A percentile compares a stretch with the other conserved stretches of the same genome.
Evolutionary conservation across 2,329 filamentous ascomycete species (phyloP).

Genomic region (Parastagonospora nodorum): DNA sequence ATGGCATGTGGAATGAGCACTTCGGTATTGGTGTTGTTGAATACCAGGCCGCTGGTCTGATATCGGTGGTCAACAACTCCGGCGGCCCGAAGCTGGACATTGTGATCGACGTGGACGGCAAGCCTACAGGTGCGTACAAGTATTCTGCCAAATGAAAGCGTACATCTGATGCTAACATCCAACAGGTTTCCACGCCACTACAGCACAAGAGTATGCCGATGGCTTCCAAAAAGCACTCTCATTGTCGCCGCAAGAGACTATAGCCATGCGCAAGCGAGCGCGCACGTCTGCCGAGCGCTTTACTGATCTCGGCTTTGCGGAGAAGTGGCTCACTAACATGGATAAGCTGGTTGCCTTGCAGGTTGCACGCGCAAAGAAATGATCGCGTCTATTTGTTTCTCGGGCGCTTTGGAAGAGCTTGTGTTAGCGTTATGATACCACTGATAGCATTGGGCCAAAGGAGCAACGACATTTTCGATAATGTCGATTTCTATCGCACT

Average conservation of each 20-base stretch:
- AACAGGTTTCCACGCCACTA: slow-evolving; percentile 84
- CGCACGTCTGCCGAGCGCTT: slow-evolving; percentile 81
- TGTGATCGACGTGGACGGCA: slow-evolving; percentile 77
- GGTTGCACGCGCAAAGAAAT: slow-evolving; percentile 20
- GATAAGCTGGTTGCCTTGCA: slow-evolving; percentile 67
- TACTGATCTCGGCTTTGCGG: slow-evolving; percentile 82
- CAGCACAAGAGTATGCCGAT: slow-evolving; percentile 75
- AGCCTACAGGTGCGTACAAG: slow-evolving; percentile 68
- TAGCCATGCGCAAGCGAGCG: slow-evolving; percentile 76
- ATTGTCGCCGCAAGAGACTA: slow-evolving; percentile 65
- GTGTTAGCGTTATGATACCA: slow-evolving; percentile 3
- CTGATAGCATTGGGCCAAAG: not conserved
- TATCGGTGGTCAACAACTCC: slow-evolving; percentile 90
- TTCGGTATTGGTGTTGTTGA: slow-evolving; percentile 98
- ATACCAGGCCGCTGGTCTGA: slow-evolving; percentile 93
- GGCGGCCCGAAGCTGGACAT: slow-evolving; percentile 95
- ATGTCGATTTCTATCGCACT: not conserved
- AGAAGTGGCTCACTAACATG: slow-evolving; percentile 77
- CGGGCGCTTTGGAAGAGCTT: not conserved
- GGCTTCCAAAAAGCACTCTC: slow-evolving; percentile 79
- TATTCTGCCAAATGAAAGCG: not conserved
- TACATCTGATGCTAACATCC: slow-evolving; percentile 4
- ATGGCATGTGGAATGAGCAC: slow-evolving; percentile 99
- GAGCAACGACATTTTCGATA: not conserved
- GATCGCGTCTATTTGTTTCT: not conserved